A percentile compares a stretch with the other conserved stretches of the same genome.
Conservation (phyloP, 768 basidiomycete species). For the Mycena albidolilacea region DNA sequence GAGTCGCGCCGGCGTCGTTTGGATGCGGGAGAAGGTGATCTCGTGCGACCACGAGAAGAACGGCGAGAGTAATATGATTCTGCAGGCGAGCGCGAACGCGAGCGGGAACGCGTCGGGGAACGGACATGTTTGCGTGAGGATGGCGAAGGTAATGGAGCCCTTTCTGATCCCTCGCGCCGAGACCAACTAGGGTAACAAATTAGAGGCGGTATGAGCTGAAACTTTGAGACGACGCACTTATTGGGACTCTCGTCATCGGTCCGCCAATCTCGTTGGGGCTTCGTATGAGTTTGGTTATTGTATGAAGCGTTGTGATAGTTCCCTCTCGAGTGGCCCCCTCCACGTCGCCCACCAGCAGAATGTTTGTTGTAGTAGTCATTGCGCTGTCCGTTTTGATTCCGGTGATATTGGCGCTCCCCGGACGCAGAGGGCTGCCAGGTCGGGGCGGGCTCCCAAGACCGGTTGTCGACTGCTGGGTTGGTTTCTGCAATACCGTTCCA, state of each 20-base stretch:
- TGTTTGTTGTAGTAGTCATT: slow-evolving; percentile 43
- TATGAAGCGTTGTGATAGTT: slow-evolving; percentile 13
- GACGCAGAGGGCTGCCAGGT: slow-evolving; percentile 71
- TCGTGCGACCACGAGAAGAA: slow-evolving; percentile 77
- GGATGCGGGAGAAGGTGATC: slow-evolving; percentile 72
- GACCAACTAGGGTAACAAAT: slow-evolving; percentile 69
- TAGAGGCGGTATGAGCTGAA: not conserved
- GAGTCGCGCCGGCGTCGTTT: slow-evolving; percentile 69
- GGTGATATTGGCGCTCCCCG: slow-evolving; percentile 56
- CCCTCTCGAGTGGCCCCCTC: slow-evolving; percentile 32
- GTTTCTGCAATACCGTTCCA: slow-evolving; percentile 43
- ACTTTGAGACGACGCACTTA: slow-evolving; percentile 67
- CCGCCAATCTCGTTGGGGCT: slow-evolving; percentile 66
- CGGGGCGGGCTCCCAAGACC: slow-evolving; percentile 82
- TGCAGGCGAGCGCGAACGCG: slow-evolving; percentile 73
- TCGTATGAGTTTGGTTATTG: slow-evolving; percentile 48
- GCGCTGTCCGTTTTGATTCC: slow-evolving; percentile 44
- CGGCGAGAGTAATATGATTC: slow-evolving; percentile 76
- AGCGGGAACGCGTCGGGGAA: slow-evolving; percentile 67
- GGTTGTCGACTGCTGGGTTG: slow-evolving; percentile 59
- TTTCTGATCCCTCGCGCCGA: slow-evolving; percentile 67
- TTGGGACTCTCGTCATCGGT: slow-evolving; percentile 79
- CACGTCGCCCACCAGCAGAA: slow-evolving; percentile 48
- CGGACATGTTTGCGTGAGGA: slow-evolving; percentile 64
- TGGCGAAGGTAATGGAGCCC: slow-evolving; percentile 50